Conservation (phyloP, 768 basidiomycete species). For the Psilocybe cubensis region DNA sequence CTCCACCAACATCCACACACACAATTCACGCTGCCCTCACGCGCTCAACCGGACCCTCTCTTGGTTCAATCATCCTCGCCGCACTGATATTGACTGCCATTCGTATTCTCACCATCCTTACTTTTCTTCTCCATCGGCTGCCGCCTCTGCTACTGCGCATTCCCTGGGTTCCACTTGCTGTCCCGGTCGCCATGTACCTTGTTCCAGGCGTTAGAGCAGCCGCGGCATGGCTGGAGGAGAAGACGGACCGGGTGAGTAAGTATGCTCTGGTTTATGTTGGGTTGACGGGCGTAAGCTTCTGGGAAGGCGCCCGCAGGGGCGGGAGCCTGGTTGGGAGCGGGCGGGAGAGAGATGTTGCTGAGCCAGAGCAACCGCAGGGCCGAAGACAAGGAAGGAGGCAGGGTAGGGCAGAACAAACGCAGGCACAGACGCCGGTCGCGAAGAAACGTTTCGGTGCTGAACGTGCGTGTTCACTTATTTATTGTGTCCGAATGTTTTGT, state of each 20-base stretch:
- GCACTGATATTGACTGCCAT: conserved; percentile 76
- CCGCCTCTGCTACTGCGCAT: conserved; percentile 49
- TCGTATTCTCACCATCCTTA: conserved; percentile 57
- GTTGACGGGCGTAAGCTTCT: conserved; percentile 74
- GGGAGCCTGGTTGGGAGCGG: conserved; percentile 44
- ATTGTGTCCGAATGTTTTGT: background rate
- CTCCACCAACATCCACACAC: conserved; percentile 64
- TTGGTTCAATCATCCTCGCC: conserved; percentile 80
- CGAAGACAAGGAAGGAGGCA: background rate
- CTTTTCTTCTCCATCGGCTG: conserved; percentile 54
- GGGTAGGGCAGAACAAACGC: background rate
- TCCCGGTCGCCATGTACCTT: conserved; percentile 49
- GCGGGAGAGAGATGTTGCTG: conserved; percentile 22
- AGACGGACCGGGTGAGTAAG: conserved; percentile 60
- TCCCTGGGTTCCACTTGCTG: conserved; percentile 30
- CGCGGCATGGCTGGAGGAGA: conserved; percentile 53
- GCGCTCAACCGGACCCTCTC: conserved; percentile 79
- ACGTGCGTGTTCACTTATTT: conserved; percentile 43
- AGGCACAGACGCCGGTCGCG: conserved; percentile 3
- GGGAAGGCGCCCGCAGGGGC: conserved; percentile 54
- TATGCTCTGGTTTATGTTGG: conserved; percentile 74
- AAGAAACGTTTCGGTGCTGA: conserved; percentile 35
- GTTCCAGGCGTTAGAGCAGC: conserved; percentile 48
- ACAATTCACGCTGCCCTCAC: conserved; percentile 77
- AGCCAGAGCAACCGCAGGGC: conserved; percentile 13